Evolutionary conservation across 805 yeast genomes (phyloP), one percentile per base, ranked within the genome.

Genomic region (Wickerhamiella sorbophila): DNA sequence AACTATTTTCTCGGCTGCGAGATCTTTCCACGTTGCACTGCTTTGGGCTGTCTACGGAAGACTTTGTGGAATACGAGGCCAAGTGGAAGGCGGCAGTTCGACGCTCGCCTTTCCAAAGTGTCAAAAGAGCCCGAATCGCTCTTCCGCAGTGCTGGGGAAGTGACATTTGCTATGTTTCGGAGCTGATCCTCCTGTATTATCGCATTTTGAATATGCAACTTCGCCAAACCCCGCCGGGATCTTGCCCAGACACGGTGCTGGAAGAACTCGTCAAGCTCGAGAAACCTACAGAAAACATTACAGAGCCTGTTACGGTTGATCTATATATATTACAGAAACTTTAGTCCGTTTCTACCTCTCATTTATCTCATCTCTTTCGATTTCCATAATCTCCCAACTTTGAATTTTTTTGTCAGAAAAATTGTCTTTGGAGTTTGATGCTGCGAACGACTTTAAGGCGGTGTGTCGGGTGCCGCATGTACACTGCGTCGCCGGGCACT

Each of bases 71-170:
- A 2, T 8, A 18, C 4, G 37, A 34, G 10, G 27, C 17, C 4
- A 34, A 14, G 8, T 34, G 37, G 37, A 34, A 18, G 17, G 24
- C 14, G 5, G 37, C 37, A 4, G 14, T 34, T 15, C 17, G 27
- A 15, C 18, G 20, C 5, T 18, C 24, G 12, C 16, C 17, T 10
- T 20, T 34, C 10, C 3, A 10, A 5, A 19, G n/a, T 16, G n/a
- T 34, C 9, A n/a, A 20, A 34, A 19, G 22, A 4, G 14, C n/a
- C 26, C 20, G 20, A 15, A 20, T 34, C 17, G 37, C 37, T 5
- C 17, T 34, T 12, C 37, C 37, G 17, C 15, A 34, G 9, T 18
- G 20, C 10, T 34, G 37, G 37, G 37, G 37, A 20, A 21, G 37
- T 17, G 37, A 19, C 15, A 20, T 34, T 17, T 17, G 26, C 16